These are phyloP conservation scores for Pseudogymnoascus sp. DNA, from an alignment of 2,329 filamentous ascomycete genomes.

Conservation along the genomic window DNA sequence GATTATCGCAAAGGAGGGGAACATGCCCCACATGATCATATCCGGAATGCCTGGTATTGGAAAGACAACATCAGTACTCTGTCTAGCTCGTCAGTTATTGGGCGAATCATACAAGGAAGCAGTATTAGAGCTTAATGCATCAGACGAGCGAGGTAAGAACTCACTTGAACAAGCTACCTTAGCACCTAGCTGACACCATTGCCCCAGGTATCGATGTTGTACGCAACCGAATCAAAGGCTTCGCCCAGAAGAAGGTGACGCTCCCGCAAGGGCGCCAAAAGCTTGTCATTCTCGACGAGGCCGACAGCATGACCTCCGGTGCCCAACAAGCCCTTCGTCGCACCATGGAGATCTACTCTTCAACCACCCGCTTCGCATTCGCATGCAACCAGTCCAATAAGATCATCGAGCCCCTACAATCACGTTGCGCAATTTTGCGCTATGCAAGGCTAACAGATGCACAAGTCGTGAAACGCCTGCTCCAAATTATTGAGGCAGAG, in stretches of 20 bases:
- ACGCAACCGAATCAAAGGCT: slow-evolving; percentile 93
- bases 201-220: slow-evolving; percentile 83
- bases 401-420: slow-evolving; percentile 98
- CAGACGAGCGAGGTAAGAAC: slow-evolving; percentile 72
- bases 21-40: slow-evolving; percentile 99
- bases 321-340: slow-evolving; percentile 90
- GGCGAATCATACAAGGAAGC: slow-evolving; percentile 96
- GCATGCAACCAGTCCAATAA: slow-evolving; percentile 99
- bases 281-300: slow-evolving; percentile 94
- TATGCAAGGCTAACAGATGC: slow-evolving; percentile 88
- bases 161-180: background rate
- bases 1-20: slow-evolving; percentile 96
- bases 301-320: slow-evolving; percentile 95
- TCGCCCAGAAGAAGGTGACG: slow-evolving; percentile 98
- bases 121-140: slow-evolving; percentile 91
- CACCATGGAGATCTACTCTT: slow-evolving; percentile 98
- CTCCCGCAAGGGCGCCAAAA: slow-evolving; percentile 87
- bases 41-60: slow-evolving; percentile 99
- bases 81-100: slow-evolving; percentile 82
- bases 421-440: slow-evolving; percentile 88
- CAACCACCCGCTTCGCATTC: slow-evolving; percentile 94
- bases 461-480: slow-evolving; percentile 81
- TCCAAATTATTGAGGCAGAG: slow-evolving; percentile 91
- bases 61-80: slow-evolving; percentile 93
- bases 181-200: background rate